A percentile compares a stretch with the other conserved stretches of the same genome.
Conservation (phyloP, 2,329 filamentous ascomycete species). For the Fusarium miscanthi region DNA sequence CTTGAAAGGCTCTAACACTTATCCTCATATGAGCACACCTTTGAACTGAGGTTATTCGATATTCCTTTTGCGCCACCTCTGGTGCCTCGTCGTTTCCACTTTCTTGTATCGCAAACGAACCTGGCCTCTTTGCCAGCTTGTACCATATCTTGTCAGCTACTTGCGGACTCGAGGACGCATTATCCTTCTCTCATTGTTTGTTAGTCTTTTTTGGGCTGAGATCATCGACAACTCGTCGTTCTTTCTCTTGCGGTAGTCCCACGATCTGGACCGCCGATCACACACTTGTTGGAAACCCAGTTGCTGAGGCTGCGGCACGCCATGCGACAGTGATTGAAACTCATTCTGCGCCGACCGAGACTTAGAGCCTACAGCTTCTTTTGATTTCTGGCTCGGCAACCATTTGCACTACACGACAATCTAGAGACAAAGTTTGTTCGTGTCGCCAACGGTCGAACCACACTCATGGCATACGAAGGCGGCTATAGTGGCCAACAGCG, state of each 20-base stretch:
- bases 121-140: constrained; percentile 2
- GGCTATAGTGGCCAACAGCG: constrained; percentile 58
- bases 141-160: not conserved
- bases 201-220: not conserved
- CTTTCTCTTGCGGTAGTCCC: constrained; percentile 28
- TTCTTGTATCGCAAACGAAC: constrained; percentile 3
- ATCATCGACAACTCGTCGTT: constrained; percentile 20
- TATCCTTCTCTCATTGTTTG: not conserved
- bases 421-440: not conserved
- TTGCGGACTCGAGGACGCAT: constrained; percentile 8
- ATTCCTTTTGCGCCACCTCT: constrained; percentile 10
- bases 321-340: constrained; percentile 44
- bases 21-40: not conserved
- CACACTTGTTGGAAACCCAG: constrained; percentile 32
- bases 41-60: not conserved
- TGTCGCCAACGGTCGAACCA: constrained; percentile 7
- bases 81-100: constrained; percentile 3
- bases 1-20: constrained; percentile 7
- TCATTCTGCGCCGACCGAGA: constrained; percentile 30
- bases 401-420: not conserved
- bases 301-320: constrained; percentile 40
- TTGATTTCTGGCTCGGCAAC: not conserved
- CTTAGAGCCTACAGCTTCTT: not conserved
- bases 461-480: constrained; percentile 63
- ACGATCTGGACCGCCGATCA: constrained; percentile 40